Conservation (phyloP, 768 basidiomycete genomes). For the Zangia roseola region DNA sequence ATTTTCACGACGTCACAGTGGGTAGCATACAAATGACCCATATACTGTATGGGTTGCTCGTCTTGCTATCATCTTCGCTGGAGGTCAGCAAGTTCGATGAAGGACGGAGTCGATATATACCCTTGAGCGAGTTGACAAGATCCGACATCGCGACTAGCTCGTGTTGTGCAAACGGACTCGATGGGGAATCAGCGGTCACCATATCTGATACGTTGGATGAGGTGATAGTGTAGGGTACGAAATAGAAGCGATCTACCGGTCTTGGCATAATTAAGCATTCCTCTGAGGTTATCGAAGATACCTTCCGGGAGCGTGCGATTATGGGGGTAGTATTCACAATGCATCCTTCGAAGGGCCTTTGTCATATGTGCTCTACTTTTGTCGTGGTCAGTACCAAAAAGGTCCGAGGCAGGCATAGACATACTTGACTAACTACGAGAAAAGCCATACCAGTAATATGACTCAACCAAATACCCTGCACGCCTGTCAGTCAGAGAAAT, state of each 20-base stretch:
- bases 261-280: conserved; percentile 17
- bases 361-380: conserved; percentile 5
- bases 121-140: conserved; percentile 13
- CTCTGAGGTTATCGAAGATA: conserved; percentile 10
- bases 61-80: neutral
- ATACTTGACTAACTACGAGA: neutral
- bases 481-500: neutral
- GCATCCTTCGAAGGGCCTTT: conserved; percentile 9
- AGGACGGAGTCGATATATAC: neutral
- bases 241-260: conserved; percentile 4
- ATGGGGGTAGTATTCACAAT: conserved; percentile 16
- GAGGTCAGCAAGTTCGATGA: neutral
- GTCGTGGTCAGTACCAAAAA: neutral
- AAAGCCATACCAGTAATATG: conserved; percentile 12
- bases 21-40: conserved; percentile 14
- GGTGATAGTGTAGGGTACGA: neutral
- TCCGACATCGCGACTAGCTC: conserved; percentile 12
- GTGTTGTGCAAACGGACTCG: conserved; percentile 12
- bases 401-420: neutral
- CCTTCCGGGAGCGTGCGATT: neutral
- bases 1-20: neutral
- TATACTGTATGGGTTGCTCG: conserved; percentile 1
- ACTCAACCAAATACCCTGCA: conserved; percentile 12
- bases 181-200: conserved; percentile 14
- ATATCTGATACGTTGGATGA: conserved; percentile 4